These are phyloP conservation scores for Cyclocybe aegerita DNA, from an alignment of 768 basidiomycete species.

Conservation along the genomic window DNA sequence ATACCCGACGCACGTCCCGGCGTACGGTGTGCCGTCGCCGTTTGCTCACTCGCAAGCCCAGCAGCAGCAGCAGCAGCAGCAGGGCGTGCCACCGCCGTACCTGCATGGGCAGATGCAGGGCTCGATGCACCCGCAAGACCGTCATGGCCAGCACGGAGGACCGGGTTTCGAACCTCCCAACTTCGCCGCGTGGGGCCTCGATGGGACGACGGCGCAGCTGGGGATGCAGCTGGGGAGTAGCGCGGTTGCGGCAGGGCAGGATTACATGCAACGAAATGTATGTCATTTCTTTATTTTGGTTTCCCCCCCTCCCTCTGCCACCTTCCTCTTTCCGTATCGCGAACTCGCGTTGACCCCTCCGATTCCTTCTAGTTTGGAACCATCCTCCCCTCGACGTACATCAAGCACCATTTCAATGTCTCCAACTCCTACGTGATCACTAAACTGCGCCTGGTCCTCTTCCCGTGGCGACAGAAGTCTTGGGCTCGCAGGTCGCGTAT, in stretches of 20 bases:
- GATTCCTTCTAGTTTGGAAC: conserved; percentile 63
- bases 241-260: conserved; percentile 91
- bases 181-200: conserved; percentile 80
- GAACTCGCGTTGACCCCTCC: conserved; percentile 10
- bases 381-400: conserved; percentile 68
- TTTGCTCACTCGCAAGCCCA: conserved; percentile 41
- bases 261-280: conserved; percentile 94
- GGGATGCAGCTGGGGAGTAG: conserved; percentile 94
- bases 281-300: conserved; percentile 22
- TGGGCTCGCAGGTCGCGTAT: conserved; percentile 68
- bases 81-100: conserved; percentile 30
- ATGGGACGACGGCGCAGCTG: conserved; percentile 92
- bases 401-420: conserved; percentile 95
- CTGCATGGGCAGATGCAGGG: conserved; percentile 21
- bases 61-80: conserved; percentile 15
- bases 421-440: conserved; percentile 93
- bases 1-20: conserved; percentile 39
- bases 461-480: conserved; percentile 91
- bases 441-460: conserved; percentile 86
- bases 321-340: conserved; percentile 1
- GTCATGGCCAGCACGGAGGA: conserved; percentile 29
- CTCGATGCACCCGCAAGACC: conserved; percentile 32
- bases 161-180: conserved; percentile 30
- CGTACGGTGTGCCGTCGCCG: conserved; percentile 39
- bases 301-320: neutral